A percentile compares a stretch with the other conserved stretches of the same genome.
Conservation (phyloP, 1,139 yeast genomes). For the Hyphopichia buzzinii region DNA sequence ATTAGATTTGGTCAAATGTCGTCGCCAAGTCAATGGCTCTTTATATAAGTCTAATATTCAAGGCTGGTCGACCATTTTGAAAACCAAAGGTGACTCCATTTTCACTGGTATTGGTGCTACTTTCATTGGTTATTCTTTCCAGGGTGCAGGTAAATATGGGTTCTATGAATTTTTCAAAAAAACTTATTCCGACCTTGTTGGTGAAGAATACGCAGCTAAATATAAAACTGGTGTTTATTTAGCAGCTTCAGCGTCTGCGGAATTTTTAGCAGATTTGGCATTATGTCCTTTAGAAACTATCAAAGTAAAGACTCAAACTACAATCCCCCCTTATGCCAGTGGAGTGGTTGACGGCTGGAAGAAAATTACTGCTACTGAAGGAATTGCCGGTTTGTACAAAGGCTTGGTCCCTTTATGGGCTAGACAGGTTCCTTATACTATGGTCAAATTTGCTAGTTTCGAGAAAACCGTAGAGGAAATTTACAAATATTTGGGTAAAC, state of each 20-base stretch:
- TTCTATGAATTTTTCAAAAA: conserved; percentile 88
- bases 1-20: conserved; percentile 86
- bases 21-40: conserved; percentile 78
- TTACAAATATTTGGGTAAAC: conserved; percentile 51
- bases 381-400: conserved; percentile 72
- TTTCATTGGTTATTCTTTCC: conserved; percentile 83
- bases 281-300: conserved; percentile 93
- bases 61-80: conserved; percentile 74
- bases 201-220: conserved; percentile 58
- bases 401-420: conserved; percentile 91
- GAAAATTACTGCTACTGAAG: conserved; percentile 66
- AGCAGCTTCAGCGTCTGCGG: conserved; percentile 90
- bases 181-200: conserved; percentile 65
- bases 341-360: conserved; percentile 64
- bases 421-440: conserved; percentile 94
- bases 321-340: conserved; percentile 76
- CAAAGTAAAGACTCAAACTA: conserved; percentile 89
- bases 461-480: conserved; percentile 82
- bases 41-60: conserved; percentile 73
- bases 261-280: conserved; percentile 82
- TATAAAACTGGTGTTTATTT: conserved; percentile 74
- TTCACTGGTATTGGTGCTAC: conserved; percentile 92
- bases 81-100: conserved; percentile 73
- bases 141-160: conserved; percentile 97
- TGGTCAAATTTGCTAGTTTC: conserved; percentile 93